Evolutionary conservation across 1,139 yeast species (phyloP).

Genomic region (Candida sp.): DNA sequence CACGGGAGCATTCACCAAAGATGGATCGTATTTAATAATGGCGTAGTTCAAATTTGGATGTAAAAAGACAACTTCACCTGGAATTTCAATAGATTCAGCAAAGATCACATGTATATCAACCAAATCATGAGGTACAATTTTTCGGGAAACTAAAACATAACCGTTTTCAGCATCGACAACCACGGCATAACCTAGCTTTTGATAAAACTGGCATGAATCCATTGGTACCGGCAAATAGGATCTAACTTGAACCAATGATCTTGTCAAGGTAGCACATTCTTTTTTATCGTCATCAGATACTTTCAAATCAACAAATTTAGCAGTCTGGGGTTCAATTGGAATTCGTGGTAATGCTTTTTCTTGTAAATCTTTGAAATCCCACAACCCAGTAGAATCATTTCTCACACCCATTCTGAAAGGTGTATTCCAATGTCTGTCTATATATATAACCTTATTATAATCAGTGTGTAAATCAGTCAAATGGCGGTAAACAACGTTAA

Average conservation of each 20-base stretch:
- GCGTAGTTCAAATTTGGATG: conserved; percentile 92
- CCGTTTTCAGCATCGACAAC: conserved; percentile 81
- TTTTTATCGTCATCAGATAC: conserved; percentile 43
- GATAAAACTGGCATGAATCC: conserved; percentile 68
- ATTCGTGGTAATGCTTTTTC: conserved; percentile 57
- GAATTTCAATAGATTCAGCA: conserved; percentile 82
- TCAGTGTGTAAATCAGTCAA: conserved; percentile 79
- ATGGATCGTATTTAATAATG: conserved; percentile 78
- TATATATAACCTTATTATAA: conserved; percentile 55
- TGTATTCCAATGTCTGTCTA: conserved; percentile 86
- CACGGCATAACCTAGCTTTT: conserved; percentile 70
- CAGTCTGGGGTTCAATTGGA: conserved; percentile 48
- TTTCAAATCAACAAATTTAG: conserved; percentile 70
- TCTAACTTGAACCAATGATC: conserved; percentile 64
- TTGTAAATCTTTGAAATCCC: conserved; percentile 78
- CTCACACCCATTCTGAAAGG: conserved; percentile 70
- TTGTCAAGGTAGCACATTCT: conserved; percentile 51
- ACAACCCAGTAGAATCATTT: conserved; percentile 79
- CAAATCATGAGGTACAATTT: conserved; percentile 81
- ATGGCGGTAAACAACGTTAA: conserved; percentile 72
- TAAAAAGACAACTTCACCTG: conserved; percentile 76
- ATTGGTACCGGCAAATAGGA: conserved; percentile 64
- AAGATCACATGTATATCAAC: conserved; percentile 75
- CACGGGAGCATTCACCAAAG: conserved; percentile 41
- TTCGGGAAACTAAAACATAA: conserved; percentile 73